phyloP scores from a whole-genome alignment of 1,284 basidiomycete genomes.

The Chiua sp. region DNA sequence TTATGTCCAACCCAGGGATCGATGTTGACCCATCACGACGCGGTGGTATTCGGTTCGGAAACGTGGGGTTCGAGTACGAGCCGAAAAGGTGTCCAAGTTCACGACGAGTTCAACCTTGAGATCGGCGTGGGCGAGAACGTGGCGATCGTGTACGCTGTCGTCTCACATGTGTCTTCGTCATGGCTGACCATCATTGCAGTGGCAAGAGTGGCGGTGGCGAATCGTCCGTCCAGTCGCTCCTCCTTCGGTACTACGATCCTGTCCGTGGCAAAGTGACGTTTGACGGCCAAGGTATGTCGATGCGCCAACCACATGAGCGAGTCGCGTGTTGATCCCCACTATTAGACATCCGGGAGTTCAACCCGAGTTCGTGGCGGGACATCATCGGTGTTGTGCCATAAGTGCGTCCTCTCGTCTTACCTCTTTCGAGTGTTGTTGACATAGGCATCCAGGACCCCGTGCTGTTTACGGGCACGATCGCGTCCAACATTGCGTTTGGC shows the following conservation, averaged over 20 bases:
- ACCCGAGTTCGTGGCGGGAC: conserved; percentile 83
- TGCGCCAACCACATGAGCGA: too few species aligned
- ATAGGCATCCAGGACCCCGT: conserved; percentile 61
- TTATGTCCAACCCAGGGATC: conserved; percentile 68
- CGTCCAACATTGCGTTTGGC: conserved; percentile 94
- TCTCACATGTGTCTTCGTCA: background rate
- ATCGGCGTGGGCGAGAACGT: conserved; percentile 86
- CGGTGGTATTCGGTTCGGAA: conserved; percentile 79
- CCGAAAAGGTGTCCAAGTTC: conserved; percentile 75
- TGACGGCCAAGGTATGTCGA: conserved; percentile 76
- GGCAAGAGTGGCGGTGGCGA: conserved; percentile 92
- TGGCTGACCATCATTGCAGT: conserved; percentile 44
- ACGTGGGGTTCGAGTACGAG: conserved; percentile 85
- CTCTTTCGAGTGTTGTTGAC: background rate
- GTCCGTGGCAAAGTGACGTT: conserved; percentile 81
- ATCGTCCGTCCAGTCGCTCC: conserved; percentile 87
- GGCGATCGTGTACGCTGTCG: conserved; percentile 80
- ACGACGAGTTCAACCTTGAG: conserved; percentile 81
- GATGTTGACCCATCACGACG: conserved; percentile 58
- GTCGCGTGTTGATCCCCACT: background rate
- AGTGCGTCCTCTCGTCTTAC: conserved; percentile 34
- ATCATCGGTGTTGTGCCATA: conserved; percentile 90
- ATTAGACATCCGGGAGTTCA: conserved; percentile 84
- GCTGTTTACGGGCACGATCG: conserved; percentile 87
- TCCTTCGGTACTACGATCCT: conserved; percentile 95